Evolutionary conservation across 1,139 yeast species (phyloP), one percentile per base, ranked within the genome.

Genomic region (Diutina pseudorugosa): DNA sequence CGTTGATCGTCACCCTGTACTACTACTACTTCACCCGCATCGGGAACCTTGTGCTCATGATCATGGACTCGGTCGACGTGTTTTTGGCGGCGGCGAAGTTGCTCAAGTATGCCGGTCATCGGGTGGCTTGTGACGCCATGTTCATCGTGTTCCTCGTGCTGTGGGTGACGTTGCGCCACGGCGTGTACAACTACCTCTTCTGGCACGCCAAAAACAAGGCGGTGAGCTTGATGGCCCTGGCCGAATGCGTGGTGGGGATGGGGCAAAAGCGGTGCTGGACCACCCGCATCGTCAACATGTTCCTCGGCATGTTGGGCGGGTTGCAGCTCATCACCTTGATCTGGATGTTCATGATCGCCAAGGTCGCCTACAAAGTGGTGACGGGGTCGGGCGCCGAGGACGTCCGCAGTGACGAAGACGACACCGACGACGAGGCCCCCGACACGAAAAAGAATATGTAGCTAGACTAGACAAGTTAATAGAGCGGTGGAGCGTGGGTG

Each of bases 61-160:
- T 87, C 57, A 89, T 90, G 96, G 96, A 90, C 67, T 72, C 82
- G 41, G 94, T 83, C 50, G 97, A 90, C 64, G 79, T 84, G 47
- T 71, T 82, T 57, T 71, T 90, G 47, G 72, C 93, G 0, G 67
- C 73, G 2, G 96, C 96, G 20, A 90, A 90, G 65, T 72, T 88
- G 69, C 71, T 88, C 59, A 85, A 83, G 64, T 90, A 90, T 65
- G 73, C 85, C 54, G 86, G 90, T 1, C 79, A 68, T 59, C 69
- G 71, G 47, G 68, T 61, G 11, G 62, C 75, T 7, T 89, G 96
- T 66, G 96, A 90, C 64, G 58, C 70, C 41, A 73, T 81, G 76
- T 90, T 90, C 67, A 71, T 82, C 20, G 59, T 82, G 12, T 90
- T 90, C 61, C 70, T 89, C 59, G 53, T 81, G 0, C 65, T 79